Base-by-base conservation (phyloP, 106 monocot species). In the Dioscorea alata region DNA sequence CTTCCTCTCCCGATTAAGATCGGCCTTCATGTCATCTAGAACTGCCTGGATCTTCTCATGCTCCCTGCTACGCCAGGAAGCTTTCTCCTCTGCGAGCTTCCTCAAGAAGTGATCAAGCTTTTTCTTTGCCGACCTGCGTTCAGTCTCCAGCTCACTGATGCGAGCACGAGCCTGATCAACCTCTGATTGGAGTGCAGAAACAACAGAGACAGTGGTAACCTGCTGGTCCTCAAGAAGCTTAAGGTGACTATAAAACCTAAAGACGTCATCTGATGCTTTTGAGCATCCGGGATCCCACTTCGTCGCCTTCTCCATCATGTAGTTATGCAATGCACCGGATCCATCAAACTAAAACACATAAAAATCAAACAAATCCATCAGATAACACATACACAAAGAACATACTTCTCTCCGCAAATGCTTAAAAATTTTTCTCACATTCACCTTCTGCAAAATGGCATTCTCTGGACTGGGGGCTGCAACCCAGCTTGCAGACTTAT, bases 1-100 rank as follows among this genome's bases (percentile, higher is more conserved):
- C 72, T 99, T 90, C 80, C 73, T 90, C 77, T 99, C 97, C 62
- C 89, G 72, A 57, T 69, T 74, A 15, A 99, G 69, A 22, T 90
- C 86, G 14, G 81, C 80, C 65, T 90, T 93, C 69, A 92, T 78
- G 24, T 77, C 79, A 65, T 99, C 83, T 34, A 99, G 77, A 35
- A 92, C 60, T 23, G 81, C 78, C 34, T 71, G 70, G 49, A 87
- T 67, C 65, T 90, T 87, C 61, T 85, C 82, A 57, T 94, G 87
- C 73, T 94, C 86, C 65, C 76, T 77, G 62, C 67, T 86, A 57
- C 80, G 64, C 90, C 87, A 83, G n/a, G 76, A 23, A 35, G 72
- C 82, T 50, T 90, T 94, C 70, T 85, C 87, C 73, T 97, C 92
- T 17, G 73, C 69, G 61, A 90, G 71, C 69, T 79, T 89, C 65